Evolutionary conservation across 208 protist species (phyloP).

Genomic region (Trypanosoma rangeli): DNA sequence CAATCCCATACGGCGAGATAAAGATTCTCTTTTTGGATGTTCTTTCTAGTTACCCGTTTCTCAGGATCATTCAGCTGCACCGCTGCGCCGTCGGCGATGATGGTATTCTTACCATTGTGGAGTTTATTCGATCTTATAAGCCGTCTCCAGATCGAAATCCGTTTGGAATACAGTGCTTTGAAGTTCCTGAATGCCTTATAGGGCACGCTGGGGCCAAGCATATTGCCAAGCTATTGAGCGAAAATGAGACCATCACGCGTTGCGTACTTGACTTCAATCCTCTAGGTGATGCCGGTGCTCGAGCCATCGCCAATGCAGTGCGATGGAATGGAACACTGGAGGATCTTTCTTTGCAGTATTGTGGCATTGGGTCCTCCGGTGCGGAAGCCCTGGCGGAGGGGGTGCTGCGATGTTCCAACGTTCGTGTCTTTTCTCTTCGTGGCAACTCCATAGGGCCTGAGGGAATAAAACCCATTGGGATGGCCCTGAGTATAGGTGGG

Average conservation of each 20-base stretch:
- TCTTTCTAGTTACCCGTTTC: slow-evolving; percentile 69
- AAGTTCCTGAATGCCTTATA: slow-evolving; percentile 77
- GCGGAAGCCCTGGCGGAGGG: slow-evolving; percentile 50
- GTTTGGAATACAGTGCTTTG: slow-evolving; percentile 78
- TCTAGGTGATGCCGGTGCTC: slow-evolving; percentile 66
- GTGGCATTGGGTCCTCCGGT: slow-evolving; percentile 45
- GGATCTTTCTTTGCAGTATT: slow-evolving; percentile 82
- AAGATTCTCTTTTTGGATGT: slow-evolving; percentile 56
- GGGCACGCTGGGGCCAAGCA: slow-evolving; percentile 61
- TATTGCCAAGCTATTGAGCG: slow-evolving; percentile 58
- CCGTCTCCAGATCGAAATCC: slow-evolving; percentile 70
- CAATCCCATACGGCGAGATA: slow-evolving; percentile 45
- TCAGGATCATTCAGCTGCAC: slow-evolving; percentile 74
- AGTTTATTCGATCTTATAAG: slow-evolving; percentile 79
- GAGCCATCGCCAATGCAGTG: slow-evolving; percentile 58
- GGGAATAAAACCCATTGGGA: slow-evolving; percentile 64
- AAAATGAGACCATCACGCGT: slow-evolving; percentile 67
- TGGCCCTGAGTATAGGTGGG: slow-evolving; percentile 50
- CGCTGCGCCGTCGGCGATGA: slow-evolving; percentile 77
- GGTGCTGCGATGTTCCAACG: slow-evolving; percentile 73
- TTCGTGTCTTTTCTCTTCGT: slow-evolving; percentile 61
- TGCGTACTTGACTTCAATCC: slow-evolving; percentile 84
- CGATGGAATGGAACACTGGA: slow-evolving; percentile 82
- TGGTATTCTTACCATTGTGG: slow-evolving; percentile 67
- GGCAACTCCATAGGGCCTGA: slow-evolving; percentile 68